These are phyloP conservation scores for Amaranthus cruentus DNA, from an alignment of 148 eudicot genomes.

Conservation along the genomic window DNA sequence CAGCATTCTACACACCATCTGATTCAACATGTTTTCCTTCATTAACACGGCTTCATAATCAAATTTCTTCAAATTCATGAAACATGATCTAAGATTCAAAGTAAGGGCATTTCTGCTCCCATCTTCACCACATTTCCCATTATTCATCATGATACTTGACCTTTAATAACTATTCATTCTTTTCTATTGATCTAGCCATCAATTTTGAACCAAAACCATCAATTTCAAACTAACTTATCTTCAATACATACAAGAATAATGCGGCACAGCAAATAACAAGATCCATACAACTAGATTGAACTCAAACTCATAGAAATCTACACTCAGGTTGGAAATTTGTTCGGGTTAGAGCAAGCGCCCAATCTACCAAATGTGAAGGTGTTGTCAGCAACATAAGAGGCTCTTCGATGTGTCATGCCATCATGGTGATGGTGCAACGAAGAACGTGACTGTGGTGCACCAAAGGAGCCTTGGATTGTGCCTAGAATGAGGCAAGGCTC, in stretches of 20 bases:
- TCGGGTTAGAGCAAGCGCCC: not conserved
- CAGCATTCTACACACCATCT: not conserved
- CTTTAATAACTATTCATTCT: not conserved
- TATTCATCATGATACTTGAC: not conserved
- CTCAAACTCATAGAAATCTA: not conserved
- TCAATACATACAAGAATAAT: not conserved
- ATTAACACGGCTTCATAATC: too few species aligned
- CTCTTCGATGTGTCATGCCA: too few species aligned
- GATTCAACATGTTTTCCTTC: not conserved
- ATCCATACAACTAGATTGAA: not conserved
- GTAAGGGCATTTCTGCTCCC: not conserved
- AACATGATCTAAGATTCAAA: not conserved
- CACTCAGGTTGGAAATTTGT: not conserved
- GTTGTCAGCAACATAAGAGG: too few species aligned
- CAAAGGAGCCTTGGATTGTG: not conserved
- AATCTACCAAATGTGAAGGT: too few species aligned
- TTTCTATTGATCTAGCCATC: not conserved
- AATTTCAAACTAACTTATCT: not conserved
- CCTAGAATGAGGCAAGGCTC: too few species aligned
- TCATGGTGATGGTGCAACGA: too few species aligned
- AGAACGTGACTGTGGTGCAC: not conserved
- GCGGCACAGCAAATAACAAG: not conserved
- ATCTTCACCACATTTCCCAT: not conserved
- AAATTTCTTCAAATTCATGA: not conserved
- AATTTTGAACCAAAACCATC: not conserved